Evolutionary conservation across 495 filamentous ascomycete species (phyloP), one percentile per base, ranked within the genome.

Genomic region (Chaetomium cochliodes): DNA sequence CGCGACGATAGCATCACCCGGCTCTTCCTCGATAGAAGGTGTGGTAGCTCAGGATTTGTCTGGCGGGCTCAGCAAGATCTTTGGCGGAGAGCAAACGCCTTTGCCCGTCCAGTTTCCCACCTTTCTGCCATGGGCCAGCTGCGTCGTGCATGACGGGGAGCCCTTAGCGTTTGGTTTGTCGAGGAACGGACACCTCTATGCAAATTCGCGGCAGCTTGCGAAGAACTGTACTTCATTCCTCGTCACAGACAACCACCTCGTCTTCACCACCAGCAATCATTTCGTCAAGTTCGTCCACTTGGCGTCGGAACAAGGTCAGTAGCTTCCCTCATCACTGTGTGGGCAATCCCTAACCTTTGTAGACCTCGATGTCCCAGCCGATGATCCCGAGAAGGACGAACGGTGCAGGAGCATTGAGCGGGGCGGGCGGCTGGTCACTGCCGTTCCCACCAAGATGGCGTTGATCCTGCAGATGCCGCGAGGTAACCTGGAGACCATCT

Each of bases 401-500:
- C 81, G 94, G 70, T 97, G 96, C 75, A 84, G 94, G 62, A 97
- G 85, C 69, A 89, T 98, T 51, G 94, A 98, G 72, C 86, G 94
- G 69, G 94, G 96, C 47, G 91, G 89, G 8, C 85, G 86, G 26
- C 80, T 98, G 28, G 89, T 98, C 54, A 92, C 91, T 5, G 93
- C 90, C 51, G 96, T 96, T 78, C 94, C 94, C 5, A 90, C 90
- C 18, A 88, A 85, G 37, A 93, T 92, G 75, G 86, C 85, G 44
- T 76, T 97, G 28, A 85, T 92, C 6, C 79, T 98, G 7, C 94
- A 98, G 72, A 96, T 96, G 87, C 94, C 94, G 5, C 83, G 94
- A 69, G 94, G 94, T 30, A 98, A 98, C 67, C 81, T 98, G 15
- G 94, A 98, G 74, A 97, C 93, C 0, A 94, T 97, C 60, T 97